Percentiles rank a stretch among this genome's conserved stretches.
Evolutionary conservation across 2,329 filamentous ascomycete species (phyloP).

Genomic region (Laburnicola sp.): DNA sequence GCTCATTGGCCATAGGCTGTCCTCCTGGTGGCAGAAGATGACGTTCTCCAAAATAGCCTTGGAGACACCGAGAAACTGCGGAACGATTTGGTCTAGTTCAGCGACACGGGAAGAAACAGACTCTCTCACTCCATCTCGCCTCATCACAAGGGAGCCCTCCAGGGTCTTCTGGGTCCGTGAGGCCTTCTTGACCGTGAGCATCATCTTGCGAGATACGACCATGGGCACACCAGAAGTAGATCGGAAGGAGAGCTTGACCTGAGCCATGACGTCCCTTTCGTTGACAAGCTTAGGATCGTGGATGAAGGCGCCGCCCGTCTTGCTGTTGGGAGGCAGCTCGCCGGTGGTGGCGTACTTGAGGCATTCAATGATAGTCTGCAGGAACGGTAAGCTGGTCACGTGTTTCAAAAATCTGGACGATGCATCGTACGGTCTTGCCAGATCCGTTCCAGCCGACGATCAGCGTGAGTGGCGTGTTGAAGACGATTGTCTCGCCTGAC

Average conservation of each 20-base stretch:
- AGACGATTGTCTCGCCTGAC: conserved; percentile 76
- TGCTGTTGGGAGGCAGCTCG: conserved; percentile 86
- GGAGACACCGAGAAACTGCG: conserved; percentile 84
- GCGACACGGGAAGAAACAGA: conserved; percentile 77
- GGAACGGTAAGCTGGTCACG: conserved; percentile 1
- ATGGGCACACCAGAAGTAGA: conserved; percentile 77
- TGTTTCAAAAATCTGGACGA: background rate
- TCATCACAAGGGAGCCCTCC: conserved; percentile 75
- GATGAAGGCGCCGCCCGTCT: conserved; percentile 86
- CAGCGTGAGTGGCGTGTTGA: conserved; percentile 87
- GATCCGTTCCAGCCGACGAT: conserved; percentile 98
- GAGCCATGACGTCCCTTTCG: conserved; percentile 85
- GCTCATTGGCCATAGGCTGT: conserved; percentile 95
- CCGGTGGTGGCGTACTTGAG: conserved; percentile 98
- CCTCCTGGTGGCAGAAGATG: conserved; percentile 98
- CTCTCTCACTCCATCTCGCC: conserved; percentile 77
- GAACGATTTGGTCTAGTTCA: conserved; percentile 82
- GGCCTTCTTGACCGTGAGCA: conserved; percentile 83
- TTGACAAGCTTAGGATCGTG: conserved; percentile 93
- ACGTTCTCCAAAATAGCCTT: conserved; percentile 89
- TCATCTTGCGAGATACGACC: conserved; percentile 80
- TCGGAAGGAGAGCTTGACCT: conserved; percentile 87
- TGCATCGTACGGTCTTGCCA: conserved; percentile 73
- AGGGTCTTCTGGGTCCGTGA: conserved; percentile 78
- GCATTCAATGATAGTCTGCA: conserved; percentile 89